Evolutionary conservation across 257 asterid species (phyloP).

Genomic region (Osmanthus fragrans): DNA sequence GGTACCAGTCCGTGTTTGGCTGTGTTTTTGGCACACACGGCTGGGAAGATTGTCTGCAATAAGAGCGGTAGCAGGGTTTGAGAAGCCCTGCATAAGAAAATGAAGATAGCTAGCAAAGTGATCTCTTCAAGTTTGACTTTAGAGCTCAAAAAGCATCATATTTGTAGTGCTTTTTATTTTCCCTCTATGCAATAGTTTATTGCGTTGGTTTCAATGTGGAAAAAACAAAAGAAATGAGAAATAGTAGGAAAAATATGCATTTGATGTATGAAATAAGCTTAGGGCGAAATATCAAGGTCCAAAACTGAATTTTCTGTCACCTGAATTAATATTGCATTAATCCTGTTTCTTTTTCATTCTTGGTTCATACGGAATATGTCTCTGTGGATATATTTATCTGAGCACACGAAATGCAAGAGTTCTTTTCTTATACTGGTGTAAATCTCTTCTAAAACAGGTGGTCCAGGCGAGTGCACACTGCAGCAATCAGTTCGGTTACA

Average conservation of each 20-base stretch:
- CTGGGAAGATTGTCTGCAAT: too few relatives aligned
- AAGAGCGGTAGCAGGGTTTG: background rate
- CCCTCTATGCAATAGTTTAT: background rate
- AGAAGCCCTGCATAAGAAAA: too few relatives aligned
- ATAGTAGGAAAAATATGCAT: background rate
- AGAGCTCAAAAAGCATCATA: background rate
- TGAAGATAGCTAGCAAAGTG: too few relatives aligned
- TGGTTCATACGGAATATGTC: background rate
- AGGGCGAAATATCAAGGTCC: background rate
- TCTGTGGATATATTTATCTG: conserved; percentile 2
- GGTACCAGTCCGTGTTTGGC: background rate
- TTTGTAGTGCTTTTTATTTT: background rate
- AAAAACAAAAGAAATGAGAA: background rate
- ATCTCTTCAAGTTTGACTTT: background rate
- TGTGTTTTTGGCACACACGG: background rate
- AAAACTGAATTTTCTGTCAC: background rate
- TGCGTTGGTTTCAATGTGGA: background rate
- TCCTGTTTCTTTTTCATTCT: conserved; percentile 2
- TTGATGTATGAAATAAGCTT: background rate
- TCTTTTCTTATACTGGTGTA: conserved; percentile 12
- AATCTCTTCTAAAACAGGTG: conserved; percentile 47
- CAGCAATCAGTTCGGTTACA: conserved; percentile 62
- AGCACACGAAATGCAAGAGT: background rate
- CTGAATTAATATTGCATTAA: background rate
- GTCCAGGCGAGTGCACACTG: conserved; percentile 78